These are phyloP conservation scores for Boletus rubescentipes DNA, from an alignment of 768 basidiomycete species.

Conservation along the genomic window DNA sequence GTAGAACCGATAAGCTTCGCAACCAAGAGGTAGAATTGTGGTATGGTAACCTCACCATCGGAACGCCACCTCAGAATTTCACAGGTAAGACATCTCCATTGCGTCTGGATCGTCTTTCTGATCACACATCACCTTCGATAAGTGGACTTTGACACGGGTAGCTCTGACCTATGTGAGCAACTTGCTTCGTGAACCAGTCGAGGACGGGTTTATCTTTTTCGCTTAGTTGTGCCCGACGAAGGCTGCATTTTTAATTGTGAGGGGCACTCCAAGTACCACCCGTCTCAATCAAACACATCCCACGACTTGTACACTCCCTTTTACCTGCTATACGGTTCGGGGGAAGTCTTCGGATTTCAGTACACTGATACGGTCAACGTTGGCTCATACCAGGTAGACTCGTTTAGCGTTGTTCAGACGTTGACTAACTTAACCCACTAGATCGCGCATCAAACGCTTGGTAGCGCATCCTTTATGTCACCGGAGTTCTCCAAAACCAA, in stretches of 20 bases:
- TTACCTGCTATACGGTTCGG: slow-evolving; percentile 39
- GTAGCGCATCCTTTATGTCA: not conserved
- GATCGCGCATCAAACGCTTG: slow-evolving; percentile 36
- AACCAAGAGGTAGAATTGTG: slow-evolving; percentile 36
- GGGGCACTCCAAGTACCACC: slow-evolving; percentile 29
- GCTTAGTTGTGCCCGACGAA: slow-evolving; percentile 33
- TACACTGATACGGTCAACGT: slow-evolving; percentile 39
- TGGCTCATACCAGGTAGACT: slow-evolving; percentile 31
- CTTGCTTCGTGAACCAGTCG: too few species aligned
- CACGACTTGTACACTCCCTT: slow-evolving; percentile 15
- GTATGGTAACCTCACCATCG: slow-evolving; percentile 43
- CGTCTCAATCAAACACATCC: slow-evolving; percentile 27
- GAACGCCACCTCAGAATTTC: slow-evolving; percentile 43
- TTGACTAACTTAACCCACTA: slow-evolving; percentile 6
- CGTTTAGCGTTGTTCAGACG: not conserved
- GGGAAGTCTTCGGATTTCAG: slow-evolving; percentile 29
- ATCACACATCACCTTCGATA: not conserved
- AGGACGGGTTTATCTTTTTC: not conserved
- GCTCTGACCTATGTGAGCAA: slow-evolving; percentile 40
- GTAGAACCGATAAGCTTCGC: slow-evolving; percentile 27
- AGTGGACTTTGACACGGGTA: slow-evolving; percentile 54
- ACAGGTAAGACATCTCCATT: slow-evolving; percentile 28
- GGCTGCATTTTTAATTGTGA: slow-evolving; percentile 25
- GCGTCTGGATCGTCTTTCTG: not conserved
- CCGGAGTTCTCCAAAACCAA: not conserved